These are phyloP conservation scores for Nigrograna mackinnonii DNA, from an alignment of 2,329 filamentous ascomycete species.

Conservation along the genomic window DNA sequence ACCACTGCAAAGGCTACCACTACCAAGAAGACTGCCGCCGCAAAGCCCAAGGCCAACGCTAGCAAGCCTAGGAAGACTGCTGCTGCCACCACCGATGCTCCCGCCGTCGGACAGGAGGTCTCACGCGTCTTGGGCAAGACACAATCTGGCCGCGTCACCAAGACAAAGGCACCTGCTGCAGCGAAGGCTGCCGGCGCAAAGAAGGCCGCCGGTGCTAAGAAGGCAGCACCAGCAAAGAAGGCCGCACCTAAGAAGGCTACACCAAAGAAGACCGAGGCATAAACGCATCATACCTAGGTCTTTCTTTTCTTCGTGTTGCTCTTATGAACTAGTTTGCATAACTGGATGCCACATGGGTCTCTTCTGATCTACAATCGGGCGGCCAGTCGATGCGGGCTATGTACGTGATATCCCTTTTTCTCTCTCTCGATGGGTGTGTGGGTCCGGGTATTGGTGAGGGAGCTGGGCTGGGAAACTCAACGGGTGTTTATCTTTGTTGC, in stretches of 20 bases:
- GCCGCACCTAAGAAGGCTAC: constrained; percentile 52
- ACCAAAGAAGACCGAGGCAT: constrained; percentile 42
- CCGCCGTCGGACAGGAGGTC: constrained; percentile 70
- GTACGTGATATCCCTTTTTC: constrained; percentile 37
- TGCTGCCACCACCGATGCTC: constrained; percentile 45
- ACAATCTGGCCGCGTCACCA: constrained; percentile 83
- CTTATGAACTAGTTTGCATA: no score
- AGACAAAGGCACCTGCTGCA: constrained; percentile 59
- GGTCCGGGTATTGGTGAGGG: constrained; percentile 13
- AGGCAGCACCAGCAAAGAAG: constrained; percentile 46
- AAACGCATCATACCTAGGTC: constrained; percentile 14
- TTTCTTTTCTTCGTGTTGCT: constrained; percentile 24
- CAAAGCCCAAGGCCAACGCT: constrained; percentile 51
- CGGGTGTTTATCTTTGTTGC: constrained; percentile 15
- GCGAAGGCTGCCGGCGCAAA: constrained; percentile 44
- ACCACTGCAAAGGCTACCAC: constrained; percentile 38
- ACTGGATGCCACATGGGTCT: no score
- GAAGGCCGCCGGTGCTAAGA: constrained; percentile 46
- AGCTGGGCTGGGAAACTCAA: constrained; percentile 6
- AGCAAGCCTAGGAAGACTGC: constrained; percentile 50
- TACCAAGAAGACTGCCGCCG: constrained; percentile 46
- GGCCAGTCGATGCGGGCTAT: constrained; percentile 8
- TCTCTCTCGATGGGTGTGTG: constrained; percentile 20
- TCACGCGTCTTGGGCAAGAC: constrained; percentile 73
- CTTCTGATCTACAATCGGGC: constrained; percentile 16